These are phyloP conservation scores for Porodaedalea pini DNA, from an alignment of 1,284 basidiomycete species.

Conservation along the genomic window DNA sequence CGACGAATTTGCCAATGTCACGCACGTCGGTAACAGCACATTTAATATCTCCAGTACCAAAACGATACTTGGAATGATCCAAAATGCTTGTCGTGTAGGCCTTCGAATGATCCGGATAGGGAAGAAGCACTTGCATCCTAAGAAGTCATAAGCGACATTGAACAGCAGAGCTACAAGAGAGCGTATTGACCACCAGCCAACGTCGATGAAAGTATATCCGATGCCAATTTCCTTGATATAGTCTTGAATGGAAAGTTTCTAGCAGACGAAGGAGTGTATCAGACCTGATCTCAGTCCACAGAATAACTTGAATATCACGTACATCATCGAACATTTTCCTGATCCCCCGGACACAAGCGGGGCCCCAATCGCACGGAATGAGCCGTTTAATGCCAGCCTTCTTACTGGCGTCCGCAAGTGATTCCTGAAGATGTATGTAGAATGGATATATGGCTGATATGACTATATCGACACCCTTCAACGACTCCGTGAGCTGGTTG, in stretches of 20 bases:
- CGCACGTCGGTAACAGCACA: conserved; percentile 4
- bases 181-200: conserved; percentile 19
- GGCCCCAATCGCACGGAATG: conserved; percentile 18
- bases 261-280: not conserved
- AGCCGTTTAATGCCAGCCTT: conserved; percentile 14
- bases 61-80: not conserved
- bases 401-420: conserved; percentile 16
- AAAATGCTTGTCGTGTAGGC: not conserved
- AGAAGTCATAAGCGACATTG: not conserved
- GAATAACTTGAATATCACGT: not conserved
- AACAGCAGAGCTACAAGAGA: not conserved
- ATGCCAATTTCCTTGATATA: conserved; percentile 16
- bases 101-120: not conserved
- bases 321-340: conserved; percentile 3
- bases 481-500: conserved; percentile 1
- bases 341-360: conserved; percentile 6
- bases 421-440: conserved; percentile 1
- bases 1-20: conserved; percentile 19
- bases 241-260: conserved; percentile 16
- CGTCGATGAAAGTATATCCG: conserved; percentile 20
- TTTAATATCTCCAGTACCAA: conserved; percentile 11
- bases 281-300: not conserved
- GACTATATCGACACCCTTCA: conserved; percentile 11
- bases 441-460: not conserved
- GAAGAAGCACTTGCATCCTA: conserved; percentile 10